phyloP scores from a whole-genome alignment of 495 filamentous ascomycete genomes.

The Hypoxylon perforatum region DNA sequence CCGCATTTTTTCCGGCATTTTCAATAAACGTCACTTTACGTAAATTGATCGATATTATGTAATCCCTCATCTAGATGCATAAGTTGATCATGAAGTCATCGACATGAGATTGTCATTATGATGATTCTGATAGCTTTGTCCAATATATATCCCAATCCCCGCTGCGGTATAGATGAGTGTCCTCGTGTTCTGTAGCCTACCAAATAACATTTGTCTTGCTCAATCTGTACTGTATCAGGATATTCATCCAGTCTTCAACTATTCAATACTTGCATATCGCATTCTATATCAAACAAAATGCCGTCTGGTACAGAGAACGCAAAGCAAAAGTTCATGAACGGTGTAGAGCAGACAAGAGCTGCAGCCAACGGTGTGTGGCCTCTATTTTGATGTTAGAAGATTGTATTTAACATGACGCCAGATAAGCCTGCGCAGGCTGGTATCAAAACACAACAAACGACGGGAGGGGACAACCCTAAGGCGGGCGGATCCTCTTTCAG shows the following conservation, averaged over 20 bases:
- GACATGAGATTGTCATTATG: slow-evolving; percentile 24
- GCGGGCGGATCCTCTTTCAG: slow-evolving; percentile 35
- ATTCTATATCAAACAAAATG: slow-evolving; percentile 21
- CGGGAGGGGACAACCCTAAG: slow-evolving; percentile 36
- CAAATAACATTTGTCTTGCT: no score
- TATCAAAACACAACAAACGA: slow-evolving; percentile 4
- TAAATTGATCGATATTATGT: not conserved
- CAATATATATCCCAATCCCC: no score
- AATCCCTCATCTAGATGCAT: not conserved
- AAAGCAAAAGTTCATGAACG: slow-evolving; percentile 35
- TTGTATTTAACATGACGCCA: not conserved
- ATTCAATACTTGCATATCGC: not conserved
- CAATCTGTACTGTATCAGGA: not conserved
- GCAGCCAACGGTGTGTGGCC: slow-evolving; percentile 16
- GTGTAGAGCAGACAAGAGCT: slow-evolving; percentile 28
- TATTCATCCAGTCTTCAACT: not conserved
- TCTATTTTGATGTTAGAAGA: not conserved
- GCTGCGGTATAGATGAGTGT: no score
- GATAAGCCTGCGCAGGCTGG: slow-evolving; percentile 14
- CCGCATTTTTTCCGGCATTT: no score
- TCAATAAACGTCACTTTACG: not conserved
- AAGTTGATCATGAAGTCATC: slow-evolving; percentile 23
- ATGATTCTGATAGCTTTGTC: slow-evolving; percentile 9
- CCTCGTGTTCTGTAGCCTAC: no score
- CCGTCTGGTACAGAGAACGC: slow-evolving; percentile 27